These are phyloP conservation scores for Mortierella sp. DNA, from an alignment of 371 early-diverging fungal species.

Conservation along the genomic window DNA sequence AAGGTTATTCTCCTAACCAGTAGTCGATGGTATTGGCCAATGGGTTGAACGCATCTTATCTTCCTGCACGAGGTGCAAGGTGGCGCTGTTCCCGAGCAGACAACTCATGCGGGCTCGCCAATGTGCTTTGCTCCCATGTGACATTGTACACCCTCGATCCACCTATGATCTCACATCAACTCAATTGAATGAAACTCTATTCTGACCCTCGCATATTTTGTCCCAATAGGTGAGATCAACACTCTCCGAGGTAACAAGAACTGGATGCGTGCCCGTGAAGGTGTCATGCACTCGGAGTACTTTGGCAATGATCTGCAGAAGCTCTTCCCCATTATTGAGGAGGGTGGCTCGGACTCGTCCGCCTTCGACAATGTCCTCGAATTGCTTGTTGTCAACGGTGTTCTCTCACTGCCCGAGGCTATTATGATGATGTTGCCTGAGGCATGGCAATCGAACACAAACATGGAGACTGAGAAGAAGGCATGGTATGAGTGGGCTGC, in stretches of 20 bases:
- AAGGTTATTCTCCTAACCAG: constrained; percentile 45
- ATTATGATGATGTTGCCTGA: constrained; percentile 98
- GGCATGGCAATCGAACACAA: constrained; percentile 93
- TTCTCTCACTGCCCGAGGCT: constrained; percentile 91
- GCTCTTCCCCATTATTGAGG: constrained; percentile 95
- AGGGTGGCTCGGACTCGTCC: constrained; percentile 96
- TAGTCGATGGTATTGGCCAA: constrained; percentile 28
- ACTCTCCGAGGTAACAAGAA: constrained; percentile 98
- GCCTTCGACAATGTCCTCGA: constrained; percentile 97
- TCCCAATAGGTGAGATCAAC: constrained; percentile 82
- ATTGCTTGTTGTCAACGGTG: constrained; percentile 89
- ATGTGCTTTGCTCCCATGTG: constrained; percentile 25
- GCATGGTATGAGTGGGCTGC: constrained; percentile 97
- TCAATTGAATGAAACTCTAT: constrained; percentile 3
- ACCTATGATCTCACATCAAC: constrained; percentile 26
- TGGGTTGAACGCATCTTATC: constrained; percentile 47
- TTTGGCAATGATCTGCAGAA: constrained; percentile 84
- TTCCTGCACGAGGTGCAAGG: constrained; percentile 13
- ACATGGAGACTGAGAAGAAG: constrained; percentile 86
- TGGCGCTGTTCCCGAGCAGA: constrained; percentile 20
- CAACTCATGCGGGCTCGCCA: constrained; percentile 10
- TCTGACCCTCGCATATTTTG: neutral
- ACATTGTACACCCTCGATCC: constrained; percentile 13
- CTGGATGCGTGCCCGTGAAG: constrained; percentile 98
- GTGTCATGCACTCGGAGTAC: constrained; percentile 84